Evolutionary conservation across 768 basidiomycete genomes (phyloP), one percentile per base, ranked within the genome.

Genomic region (Lactifluus piperatus): DNA sequence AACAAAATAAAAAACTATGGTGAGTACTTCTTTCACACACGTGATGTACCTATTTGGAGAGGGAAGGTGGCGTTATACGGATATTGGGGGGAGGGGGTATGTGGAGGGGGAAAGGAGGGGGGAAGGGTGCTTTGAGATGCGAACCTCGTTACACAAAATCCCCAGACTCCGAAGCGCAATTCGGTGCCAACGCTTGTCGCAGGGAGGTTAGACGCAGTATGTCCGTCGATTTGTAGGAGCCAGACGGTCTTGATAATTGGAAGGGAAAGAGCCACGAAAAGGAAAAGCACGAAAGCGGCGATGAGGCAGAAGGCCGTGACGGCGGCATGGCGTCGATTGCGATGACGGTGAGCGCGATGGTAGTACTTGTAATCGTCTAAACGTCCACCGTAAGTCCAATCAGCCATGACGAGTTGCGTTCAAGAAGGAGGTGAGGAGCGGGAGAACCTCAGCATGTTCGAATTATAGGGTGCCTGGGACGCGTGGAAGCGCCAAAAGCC

Each of bases 101-200:
- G 5, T 16, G 34, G 34, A 34, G 34, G 10, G 34, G 30, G 30
- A 10, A 30, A 14, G 8, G 14, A 6, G 22, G 16, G 13, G 11
- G 10, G 5, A 7, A 49, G 6, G 1, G n/a, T 9, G 11, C 4
- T 5, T 16, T 5, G 7, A 20, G 30, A 24, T 10, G 43, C 68
- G 57, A 56, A 78, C 82, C 76, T 81, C n/a, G 71, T 71, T 1
- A 83, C 83, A 71, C 91, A 94, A 36, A 85, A 76, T 0, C 91
- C 91, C 86, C 90, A 92, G 5, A 91, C 84, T 4, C 91, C 91
- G 61, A 91, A 86, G 36, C 81, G 77, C 10, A 91, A 70, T 64
- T 77, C 74, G 4, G 82, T 84, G 29, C 83, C 82, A 13, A 82
- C 70, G 60, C 76, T 76, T 11, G 84, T 82, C 34, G 67, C 63